Evolutionary conservation across 139 green algal genomes (phyloP).

Genomic region (Tetratostichococcus sp.): DNA sequence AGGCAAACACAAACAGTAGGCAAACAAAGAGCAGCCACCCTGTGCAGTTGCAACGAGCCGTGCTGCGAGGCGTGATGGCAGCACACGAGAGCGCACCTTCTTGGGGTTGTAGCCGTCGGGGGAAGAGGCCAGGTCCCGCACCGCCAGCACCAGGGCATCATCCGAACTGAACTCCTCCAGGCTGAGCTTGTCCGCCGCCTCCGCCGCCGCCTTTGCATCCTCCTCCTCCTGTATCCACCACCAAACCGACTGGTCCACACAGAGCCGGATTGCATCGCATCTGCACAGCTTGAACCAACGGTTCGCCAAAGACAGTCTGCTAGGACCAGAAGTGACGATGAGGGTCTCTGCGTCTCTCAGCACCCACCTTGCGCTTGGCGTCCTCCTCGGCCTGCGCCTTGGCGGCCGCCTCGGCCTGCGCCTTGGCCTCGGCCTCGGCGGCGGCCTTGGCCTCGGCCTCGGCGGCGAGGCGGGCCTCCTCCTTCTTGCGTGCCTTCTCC

Average conservation of each 20-base stretch:
- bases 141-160: background rate
- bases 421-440: conserved; percentile 6
- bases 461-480: conserved; percentile 31
- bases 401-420: conserved; percentile 8
- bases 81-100: too few relatives aligned
- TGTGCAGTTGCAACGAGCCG: too few relatives aligned
- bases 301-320: too few relatives aligned
- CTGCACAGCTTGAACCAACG: too few relatives aligned
- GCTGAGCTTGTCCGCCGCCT: conserved; percentile 4
- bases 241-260: too few relatives aligned
- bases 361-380: background rate
- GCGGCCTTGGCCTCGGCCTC: conserved; percentile 14
- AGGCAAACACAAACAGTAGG: too few relatives aligned
- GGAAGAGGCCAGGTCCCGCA: background rate
- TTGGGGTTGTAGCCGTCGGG: conserved; percentile 1
- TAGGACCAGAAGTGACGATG: too few relatives aligned
- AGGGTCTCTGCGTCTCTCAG: too few relatives aligned
- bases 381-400: too few relatives aligned
- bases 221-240: conserved; percentile 21
- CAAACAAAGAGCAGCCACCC: too few relatives aligned
- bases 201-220: conserved; percentile 11
- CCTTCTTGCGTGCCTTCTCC: conserved; percentile 34
- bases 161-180: conserved; percentile 19
- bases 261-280: too few relatives aligned
- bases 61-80: too few relatives aligned